A percentile compares a stretch with the other conserved stretches of the same genome.
Evolutionary conservation across 768 basidiomycete genomes (phyloP).

Genomic region (Exsudoporus frostii): DNA sequence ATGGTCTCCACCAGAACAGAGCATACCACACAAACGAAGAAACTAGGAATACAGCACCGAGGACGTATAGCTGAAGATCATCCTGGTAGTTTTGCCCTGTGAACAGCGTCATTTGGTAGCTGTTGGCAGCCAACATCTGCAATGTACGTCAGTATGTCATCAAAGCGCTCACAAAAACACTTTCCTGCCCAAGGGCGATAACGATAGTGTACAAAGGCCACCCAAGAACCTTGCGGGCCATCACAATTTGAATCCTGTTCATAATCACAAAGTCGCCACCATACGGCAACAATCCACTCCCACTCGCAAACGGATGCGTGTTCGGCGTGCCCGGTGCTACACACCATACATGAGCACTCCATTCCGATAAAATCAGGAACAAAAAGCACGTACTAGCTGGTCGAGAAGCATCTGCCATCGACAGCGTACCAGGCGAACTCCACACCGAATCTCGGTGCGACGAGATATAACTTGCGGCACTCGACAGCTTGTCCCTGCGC

Average conservation of each 20-base stretch:
- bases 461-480: constrained; percentile 75
- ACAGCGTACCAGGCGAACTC: constrained; percentile 53
- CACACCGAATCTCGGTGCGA: constrained; percentile 79
- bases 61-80: constrained; percentile 80
- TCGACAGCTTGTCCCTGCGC: constrained; percentile 81
- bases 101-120: constrained; percentile 91
- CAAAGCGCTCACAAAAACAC: constrained; percentile 15
- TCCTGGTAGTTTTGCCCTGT: constrained; percentile 84
- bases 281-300: constrained; percentile 43
- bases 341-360: neutral
- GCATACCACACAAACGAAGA: constrained; percentile 88
- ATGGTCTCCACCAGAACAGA: constrained; percentile 84
- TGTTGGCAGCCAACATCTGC: constrained; percentile 84
- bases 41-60: constrained; percentile 85
- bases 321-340: constrained; percentile 46
- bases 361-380: constrained; percentile 11
- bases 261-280: constrained; percentile 71
- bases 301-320: constrained; percentile 44
- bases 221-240: constrained; percentile 74
- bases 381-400: constrained; percentile 60
- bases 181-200: constrained; percentile 77
- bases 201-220: constrained; percentile 94
- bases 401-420: constrained; percentile 56
- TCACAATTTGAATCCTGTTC: constrained; percentile 79
- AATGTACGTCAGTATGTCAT: constrained; percentile 1